These are phyloP conservation scores for Penicillium sp. DNA, from an alignment of 2,329 filamentous ascomycete genomes.

Conservation along the genomic window DNA sequence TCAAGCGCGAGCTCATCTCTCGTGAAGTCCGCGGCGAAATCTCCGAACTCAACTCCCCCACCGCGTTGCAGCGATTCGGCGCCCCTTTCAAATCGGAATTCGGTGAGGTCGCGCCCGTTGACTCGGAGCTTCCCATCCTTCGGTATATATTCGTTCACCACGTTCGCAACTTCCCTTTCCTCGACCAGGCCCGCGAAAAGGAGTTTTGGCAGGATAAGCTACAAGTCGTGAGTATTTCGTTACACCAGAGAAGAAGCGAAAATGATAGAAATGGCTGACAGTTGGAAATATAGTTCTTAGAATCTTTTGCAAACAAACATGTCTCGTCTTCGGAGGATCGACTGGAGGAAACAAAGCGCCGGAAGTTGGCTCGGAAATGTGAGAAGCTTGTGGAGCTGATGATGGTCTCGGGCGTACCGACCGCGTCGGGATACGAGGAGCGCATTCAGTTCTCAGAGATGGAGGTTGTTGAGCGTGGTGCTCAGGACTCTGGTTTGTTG, in stretches of 20 bases:
- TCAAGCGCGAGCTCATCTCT: slow-evolving; percentile 91
- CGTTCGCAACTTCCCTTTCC: slow-evolving; percentile 95
- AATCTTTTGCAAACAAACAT: slow-evolving; percentile 94
- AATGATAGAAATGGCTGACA: slow-evolving; percentile 3
- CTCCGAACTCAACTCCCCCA: slow-evolving; percentile 87
- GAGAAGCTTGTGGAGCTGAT: slow-evolving; percentile 96
- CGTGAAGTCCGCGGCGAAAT: slow-evolving; percentile 90
- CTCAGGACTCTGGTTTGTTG: slow-evolving; percentile 85
- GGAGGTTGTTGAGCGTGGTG: slow-evolving; percentile 90
- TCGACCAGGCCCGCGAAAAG: slow-evolving; percentile 95
- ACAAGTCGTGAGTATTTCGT: slow-evolving; percentile 68
- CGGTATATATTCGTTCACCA: slow-evolving; percentile 98
- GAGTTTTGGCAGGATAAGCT: slow-evolving; percentile 99
- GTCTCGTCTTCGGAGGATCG: slow-evolving; percentile 97
- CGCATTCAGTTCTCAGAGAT: slow-evolving; percentile 94
- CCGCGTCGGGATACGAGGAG: slow-evolving; percentile 95
- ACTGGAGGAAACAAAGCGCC: slow-evolving; percentile 90
- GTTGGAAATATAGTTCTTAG: slow-evolving; percentile 67
- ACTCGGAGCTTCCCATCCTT: slow-evolving; percentile 89
- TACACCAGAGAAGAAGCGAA: neutral
- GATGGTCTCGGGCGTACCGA: slow-evolving; percentile 98
- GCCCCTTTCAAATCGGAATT: slow-evolving; percentile 91
- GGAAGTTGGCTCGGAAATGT: slow-evolving; percentile 87
- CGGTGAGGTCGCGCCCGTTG: slow-evolving; percentile 87
- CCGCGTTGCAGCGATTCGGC: slow-evolving; percentile 89